Conservation (phyloP, 2,329 filamentous ascomycete genomes). For the Fusarium avenaceum region DNA sequence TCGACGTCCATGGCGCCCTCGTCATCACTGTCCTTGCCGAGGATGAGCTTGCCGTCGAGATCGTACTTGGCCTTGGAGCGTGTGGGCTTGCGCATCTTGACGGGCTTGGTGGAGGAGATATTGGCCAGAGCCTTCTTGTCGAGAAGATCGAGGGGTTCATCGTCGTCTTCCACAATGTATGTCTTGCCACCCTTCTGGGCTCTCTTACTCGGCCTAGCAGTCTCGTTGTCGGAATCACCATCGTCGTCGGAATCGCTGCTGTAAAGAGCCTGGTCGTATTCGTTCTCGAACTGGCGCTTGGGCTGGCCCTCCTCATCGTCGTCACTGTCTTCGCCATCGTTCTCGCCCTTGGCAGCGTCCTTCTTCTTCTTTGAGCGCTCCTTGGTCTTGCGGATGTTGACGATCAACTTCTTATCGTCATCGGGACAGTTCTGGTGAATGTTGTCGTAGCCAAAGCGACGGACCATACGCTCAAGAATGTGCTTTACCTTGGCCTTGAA, state of each 20-base stretch:
- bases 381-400: slow-evolving; percentile 95
- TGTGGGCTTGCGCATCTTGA: slow-evolving; percentile 70
- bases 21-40: slow-evolving; percentile 70
- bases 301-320: slow-evolving; percentile 63
- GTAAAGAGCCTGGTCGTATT: slow-evolving; percentile 96
- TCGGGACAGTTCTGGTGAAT: slow-evolving; percentile 87
- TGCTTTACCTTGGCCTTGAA: slow-evolving; percentile 98
- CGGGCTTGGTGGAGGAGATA: slow-evolving; percentile 91
- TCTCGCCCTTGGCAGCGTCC: slow-evolving; percentile 72
- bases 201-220: slow-evolving; percentile 64
- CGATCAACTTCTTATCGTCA: slow-evolving; percentile 87
- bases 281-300: slow-evolving; percentile 82
- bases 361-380: slow-evolving; percentile 93
- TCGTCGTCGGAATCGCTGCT: slow-evolving; percentile 76
- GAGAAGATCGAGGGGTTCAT: slow-evolving; percentile 94
- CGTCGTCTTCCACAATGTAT: slow-evolving; percentile 94
- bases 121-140: slow-evolving; percentile 90
- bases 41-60: slow-evolving; percentile 83
- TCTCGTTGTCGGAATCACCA: slow-evolving; percentile 68
- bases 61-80: slow-evolving; percentile 76
- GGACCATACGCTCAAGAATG: slow-evolving; percentile 93
- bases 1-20: slow-evolving; percentile 75
- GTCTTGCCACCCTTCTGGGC: slow-evolving; percentile 74
- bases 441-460: slow-evolving; percentile 86
- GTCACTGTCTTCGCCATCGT: slow-evolving; percentile 69